phyloP scores from a whole-genome alignment of 2,329 filamentous ascomycete species.

The Colletotrichum theobromicola region DNA sequence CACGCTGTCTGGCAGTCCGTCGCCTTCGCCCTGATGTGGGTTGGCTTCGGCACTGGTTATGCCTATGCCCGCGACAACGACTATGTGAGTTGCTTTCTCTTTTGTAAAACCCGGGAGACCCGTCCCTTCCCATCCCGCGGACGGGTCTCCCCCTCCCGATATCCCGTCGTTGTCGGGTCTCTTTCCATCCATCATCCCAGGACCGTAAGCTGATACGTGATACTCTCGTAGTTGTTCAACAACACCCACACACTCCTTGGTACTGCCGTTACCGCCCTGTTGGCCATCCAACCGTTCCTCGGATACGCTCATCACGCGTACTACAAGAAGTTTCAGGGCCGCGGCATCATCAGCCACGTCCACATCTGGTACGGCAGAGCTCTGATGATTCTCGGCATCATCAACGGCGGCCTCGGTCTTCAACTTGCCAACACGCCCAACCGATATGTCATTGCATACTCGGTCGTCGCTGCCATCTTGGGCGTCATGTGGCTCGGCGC shows the following conservation, averaged over 20 bases:
- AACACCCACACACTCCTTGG: constrained; percentile 62
- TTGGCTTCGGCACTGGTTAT: constrained; percentile 63
- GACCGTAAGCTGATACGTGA: constrained; percentile 17
- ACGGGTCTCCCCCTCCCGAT: neutral
- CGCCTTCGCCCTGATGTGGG: constrained; percentile 63
- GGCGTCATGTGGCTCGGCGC: constrained; percentile 48
- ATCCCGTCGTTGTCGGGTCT: neutral
- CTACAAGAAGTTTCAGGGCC: constrained; percentile 51
- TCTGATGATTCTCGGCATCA: constrained; percentile 61
- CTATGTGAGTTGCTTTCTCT: constrained; percentile 41
- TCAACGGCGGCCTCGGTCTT: constrained; percentile 70
- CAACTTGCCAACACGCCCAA: constrained; percentile 46
- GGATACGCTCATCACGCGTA: constrained; percentile 63
- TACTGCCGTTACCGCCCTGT: constrained; percentile 55
- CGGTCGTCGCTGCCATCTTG: constrained; percentile 57
- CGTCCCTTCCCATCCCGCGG: neutral
- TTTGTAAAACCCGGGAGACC: neutral
- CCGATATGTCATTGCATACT: constrained; percentile 57
- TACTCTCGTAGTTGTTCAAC: constrained; percentile 50
- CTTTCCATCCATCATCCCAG: neutral
- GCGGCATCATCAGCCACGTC: constrained; percentile 56
- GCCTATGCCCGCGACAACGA: constrained; percentile 45
- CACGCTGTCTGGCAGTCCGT: constrained; percentile 63
- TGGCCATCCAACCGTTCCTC: constrained; percentile 63
- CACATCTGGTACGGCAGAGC: constrained; percentile 69